Conservation (phyloP, 192 early-diverging fungal species). For the Geranomyces michiganensis region DNA sequence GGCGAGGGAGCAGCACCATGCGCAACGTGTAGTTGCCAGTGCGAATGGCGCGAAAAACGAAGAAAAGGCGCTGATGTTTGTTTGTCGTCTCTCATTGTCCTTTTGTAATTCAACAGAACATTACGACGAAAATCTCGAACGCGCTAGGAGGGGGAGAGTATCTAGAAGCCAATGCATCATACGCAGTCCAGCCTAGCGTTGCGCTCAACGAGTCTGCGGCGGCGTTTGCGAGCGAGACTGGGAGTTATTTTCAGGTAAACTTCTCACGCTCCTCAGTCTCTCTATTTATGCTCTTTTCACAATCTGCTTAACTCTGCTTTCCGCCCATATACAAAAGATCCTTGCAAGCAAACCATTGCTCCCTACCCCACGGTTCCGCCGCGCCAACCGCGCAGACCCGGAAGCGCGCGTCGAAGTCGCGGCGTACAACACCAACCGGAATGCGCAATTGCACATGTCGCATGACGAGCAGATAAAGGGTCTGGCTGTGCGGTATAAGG, state of each 20-base stretch:
- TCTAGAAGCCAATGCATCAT: slow-evolving; percentile 70
- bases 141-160: slow-evolving; percentile 88
- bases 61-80: too few relatives aligned
- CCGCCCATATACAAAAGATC: background rate
- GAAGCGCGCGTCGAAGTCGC: slow-evolving; percentile 65
- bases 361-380: slow-evolving; percentile 49
- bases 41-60: too few relatives aligned
- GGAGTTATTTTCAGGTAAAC: slow-evolving; percentile 61
- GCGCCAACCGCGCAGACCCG: slow-evolving; percentile 75
- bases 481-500: slow-evolving; percentile 58
- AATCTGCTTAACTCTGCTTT: too few relatives aligned
- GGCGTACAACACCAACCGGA: slow-evolving; percentile 66
- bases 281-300: background rate
- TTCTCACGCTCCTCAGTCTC: background rate
- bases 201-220: slow-evolving; percentile 34
- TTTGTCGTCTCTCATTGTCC: too few relatives aligned
- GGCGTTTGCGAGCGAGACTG: slow-evolving; percentile 58
- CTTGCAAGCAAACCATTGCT: slow-evolving; percentile 27
- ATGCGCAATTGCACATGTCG: slow-evolving; percentile 66
- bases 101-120: slow-evolving; percentile 44
- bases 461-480: slow-evolving; percentile 76
- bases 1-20: background rate
- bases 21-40: too few relatives aligned
- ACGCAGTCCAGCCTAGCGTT: slow-evolving; percentile 61
- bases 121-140: slow-evolving; percentile 76